Conservation (phyloP, 2,329 filamentous ascomycete species). For the Diaporthe sp. region DNA sequence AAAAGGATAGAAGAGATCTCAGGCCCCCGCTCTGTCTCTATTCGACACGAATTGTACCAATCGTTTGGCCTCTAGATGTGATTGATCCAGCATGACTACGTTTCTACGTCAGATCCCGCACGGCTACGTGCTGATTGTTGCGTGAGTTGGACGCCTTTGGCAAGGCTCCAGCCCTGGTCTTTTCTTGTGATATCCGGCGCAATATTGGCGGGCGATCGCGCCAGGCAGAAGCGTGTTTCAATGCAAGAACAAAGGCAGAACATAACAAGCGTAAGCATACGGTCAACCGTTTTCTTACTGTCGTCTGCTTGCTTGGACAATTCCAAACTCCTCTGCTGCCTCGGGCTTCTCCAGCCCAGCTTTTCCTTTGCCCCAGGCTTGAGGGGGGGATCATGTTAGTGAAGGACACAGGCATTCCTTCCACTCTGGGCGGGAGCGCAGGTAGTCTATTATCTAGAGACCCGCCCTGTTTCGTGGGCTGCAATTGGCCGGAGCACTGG, state of each 20-base stretch:
- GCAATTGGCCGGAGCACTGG: constrained; percentile 34
- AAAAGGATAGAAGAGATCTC: background rate
- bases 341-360: constrained; percentile 13
- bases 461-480: background rate
- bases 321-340: background rate
- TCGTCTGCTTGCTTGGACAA: background rate
- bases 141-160: background rate
- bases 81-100: background rate
- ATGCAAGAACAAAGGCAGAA: background rate
- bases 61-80: too few species aligned
- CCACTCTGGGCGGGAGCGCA: accelerated
- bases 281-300: background rate
- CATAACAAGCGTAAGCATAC: background rate
- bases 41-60: background rate
- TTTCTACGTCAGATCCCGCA: background rate
- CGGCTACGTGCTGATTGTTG: background rate
- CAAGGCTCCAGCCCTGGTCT: constrained; percentile 7
- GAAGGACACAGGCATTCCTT: background rate
- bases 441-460: background rate
- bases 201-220: background rate
- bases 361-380: background rate
- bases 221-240: background rate
- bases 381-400: background rate
- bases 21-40: background rate
- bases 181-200: background rate